Percentiles rank a stretch among this genome's conserved stretches.
Conservation (phyloP, 1,284 basidiomycete genomes). For the Pascua sp. region DNA sequence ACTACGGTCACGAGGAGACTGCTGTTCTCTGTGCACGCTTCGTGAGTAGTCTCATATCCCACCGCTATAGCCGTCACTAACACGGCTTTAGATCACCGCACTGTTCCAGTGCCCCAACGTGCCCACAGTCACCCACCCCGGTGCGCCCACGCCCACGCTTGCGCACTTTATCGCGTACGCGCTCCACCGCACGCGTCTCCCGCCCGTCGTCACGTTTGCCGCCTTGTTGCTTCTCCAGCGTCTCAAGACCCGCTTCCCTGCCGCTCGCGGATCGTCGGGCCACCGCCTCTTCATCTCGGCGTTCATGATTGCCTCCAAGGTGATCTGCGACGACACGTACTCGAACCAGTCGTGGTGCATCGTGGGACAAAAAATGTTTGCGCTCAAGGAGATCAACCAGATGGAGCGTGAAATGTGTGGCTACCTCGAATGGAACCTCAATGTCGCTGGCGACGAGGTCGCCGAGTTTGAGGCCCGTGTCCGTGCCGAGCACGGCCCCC, state of each 20-base stretch:
- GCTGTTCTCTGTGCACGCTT: conserved; percentile 66
- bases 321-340: conserved; percentile 90
- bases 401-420: conserved; percentile 94
- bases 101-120: conserved; percentile 51
- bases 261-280: conserved; percentile 84
- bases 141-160: conserved; percentile 56
- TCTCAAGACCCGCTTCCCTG: conserved; percentile 85
- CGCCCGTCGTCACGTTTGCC: conserved; percentile 75
- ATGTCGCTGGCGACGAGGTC: conserved; percentile 42
- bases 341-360: conserved; percentile 95
- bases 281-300: conserved; percentile 88
- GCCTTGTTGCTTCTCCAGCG: conserved; percentile 79
- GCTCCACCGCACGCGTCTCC: conserved; percentile 79
- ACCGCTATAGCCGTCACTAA: neutral
- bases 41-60: conserved; percentile 56
- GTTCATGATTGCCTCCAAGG: conserved; percentile 72
- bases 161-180: conserved; percentile 85
- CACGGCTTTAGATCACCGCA: conserved; percentile 49
- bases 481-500: conserved; percentile 38
- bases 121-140: conserved; percentile 37
- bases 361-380: conserved; percentile 88
- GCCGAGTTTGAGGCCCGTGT: conserved; percentile 38
- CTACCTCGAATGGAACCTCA: conserved; percentile 84
- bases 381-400: conserved; percentile 85
- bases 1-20: conserved; percentile 72